Evolutionary conservation across 805 yeast species (phyloP), one percentile per base, ranked within the genome.

Genomic region (Nadsonia fulvescens): DNA sequence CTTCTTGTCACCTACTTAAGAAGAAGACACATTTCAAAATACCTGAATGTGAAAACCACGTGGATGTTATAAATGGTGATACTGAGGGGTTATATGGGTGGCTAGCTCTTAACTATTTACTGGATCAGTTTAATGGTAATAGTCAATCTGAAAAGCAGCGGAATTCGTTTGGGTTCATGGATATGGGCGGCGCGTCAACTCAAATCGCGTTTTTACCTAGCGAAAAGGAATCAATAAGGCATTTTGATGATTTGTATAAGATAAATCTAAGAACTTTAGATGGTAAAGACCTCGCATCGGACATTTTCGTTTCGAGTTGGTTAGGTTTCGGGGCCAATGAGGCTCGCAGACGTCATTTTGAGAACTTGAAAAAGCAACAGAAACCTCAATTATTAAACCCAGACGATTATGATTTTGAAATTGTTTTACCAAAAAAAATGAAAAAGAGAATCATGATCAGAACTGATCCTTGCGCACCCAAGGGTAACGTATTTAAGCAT

Each of bases 111-210:
- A 89, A 89, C 47, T 89, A 86, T 49, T 51, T 89, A 30, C 63
- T 74, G 49, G 74, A 77, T 1, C 65, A 65, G 32, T 54, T 77
- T 25, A 58, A n/a, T n/a, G n/a, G n/a, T n/a, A n/a, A n/a, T n/a
- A n/a, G n/a, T n/a, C n/a, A n/a, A n/a, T n/a, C n/a, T 32, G 8
- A 35, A 38, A 5, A 28, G 28, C 14, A 14, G 19, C 11, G 44
- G 35, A 13, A 29, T 34, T 2, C 46, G 44, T 7, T 64, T 36
- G 98, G 98, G 4, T 89, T 89, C 40, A 75, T 89, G 86, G 98
- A 89, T 48, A 89, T 89, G 98, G 98, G 98, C 9, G 98, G 98
- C 8, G 98, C 98, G 0, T 81, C 94, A 2, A 81, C 94, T 0
- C 98, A 89, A 44, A 67, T 89, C 12, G 93, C 96, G 6, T 89